Evolutionary conservation across 257 asterid species (phyloP).

Genomic region (Ilex asprella): DNA sequence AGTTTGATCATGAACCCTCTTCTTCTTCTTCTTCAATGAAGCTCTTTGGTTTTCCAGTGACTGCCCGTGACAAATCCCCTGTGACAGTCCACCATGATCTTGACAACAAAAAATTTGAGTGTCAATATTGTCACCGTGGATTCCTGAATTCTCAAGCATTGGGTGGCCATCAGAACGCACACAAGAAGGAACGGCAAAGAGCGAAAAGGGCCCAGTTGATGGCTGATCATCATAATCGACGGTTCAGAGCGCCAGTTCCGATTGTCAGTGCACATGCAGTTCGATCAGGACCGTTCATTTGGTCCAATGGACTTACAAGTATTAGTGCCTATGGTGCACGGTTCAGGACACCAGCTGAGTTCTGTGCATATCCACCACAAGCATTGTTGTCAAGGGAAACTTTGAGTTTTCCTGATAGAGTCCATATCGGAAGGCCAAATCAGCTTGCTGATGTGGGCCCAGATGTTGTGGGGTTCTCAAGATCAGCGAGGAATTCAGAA

Average conservation of each 20-base stretch:
- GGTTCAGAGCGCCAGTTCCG: constrained; percentile 27
- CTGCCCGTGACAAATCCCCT: constrained; percentile 10
- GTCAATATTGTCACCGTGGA: constrained; percentile 54
- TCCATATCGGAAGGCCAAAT: constrained; percentile 22
- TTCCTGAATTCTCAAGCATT: constrained; percentile 71
- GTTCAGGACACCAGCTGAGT: constrained; percentile 16
- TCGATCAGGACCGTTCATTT: constrained; percentile 20
- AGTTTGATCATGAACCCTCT: constrained; percentile 18
- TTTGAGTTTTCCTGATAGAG: constrained; percentile 24
- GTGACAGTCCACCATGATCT: constrained; percentile 3
- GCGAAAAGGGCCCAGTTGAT: constrained; percentile 41
- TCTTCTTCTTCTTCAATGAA: constrained; percentile 29
- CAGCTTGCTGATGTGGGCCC: constrained; percentile 12
- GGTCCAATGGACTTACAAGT: constrained; percentile 4
- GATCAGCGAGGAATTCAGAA: constrained; percentile 17
- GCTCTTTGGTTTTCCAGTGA: constrained; percentile 52
- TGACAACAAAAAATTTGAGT: constrained; percentile 43
- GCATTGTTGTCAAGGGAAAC: constrained; percentile 55
- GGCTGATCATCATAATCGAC: constrained; percentile 18
- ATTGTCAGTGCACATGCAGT: constrained; percentile 37
- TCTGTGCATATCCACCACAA: constrained; percentile 24
- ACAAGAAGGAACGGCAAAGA: constrained; percentile 76
- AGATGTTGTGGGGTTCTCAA: constrained; percentile 25
- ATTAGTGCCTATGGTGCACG: constrained; percentile 20
- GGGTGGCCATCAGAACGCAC: constrained; percentile 84